Percentiles rank a stretch among this genome's conserved stretches.
Conservation (phyloP, 768 basidiomycete species). For the Macrocybe gigantea region DNA sequence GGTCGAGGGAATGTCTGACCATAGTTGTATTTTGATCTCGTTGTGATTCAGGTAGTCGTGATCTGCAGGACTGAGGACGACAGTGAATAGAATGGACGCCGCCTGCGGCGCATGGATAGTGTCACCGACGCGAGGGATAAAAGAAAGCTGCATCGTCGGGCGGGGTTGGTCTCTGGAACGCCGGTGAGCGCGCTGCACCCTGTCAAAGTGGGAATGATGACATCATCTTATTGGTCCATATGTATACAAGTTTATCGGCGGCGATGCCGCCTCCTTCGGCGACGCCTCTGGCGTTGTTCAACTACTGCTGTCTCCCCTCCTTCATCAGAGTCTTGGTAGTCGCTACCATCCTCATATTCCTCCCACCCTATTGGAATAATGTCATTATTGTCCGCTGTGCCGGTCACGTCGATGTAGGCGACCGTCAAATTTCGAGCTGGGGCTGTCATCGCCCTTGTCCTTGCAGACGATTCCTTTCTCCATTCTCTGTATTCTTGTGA, state of each 20-base stretch:
- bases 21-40: slow-evolving; percentile 33
- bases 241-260: too few relatives aligned
- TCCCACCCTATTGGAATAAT: too few relatives aligned
- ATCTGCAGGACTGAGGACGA: slow-evolving; percentile 21
- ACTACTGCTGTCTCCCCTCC: too few relatives aligned
- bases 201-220: not conserved
- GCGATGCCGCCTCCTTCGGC: too few relatives aligned
- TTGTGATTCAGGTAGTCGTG: slow-evolving; percentile 23
- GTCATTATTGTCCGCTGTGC: too few relatives aligned
- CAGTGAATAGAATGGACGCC: slow-evolving; percentile 28
- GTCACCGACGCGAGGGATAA: slow-evolving; percentile 33
- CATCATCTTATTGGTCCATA: too few relatives aligned
- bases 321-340: too few relatives aligned
- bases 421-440: too few relatives aligned
- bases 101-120: slow-evolving; percentile 17
- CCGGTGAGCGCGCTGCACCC: slow-evolving; percentile 1
- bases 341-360: too few relatives aligned
- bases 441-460: slow-evolving; percentile 16
- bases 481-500: slow-evolving; percentile 25
- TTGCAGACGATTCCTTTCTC: slow-evolving; percentile 18
- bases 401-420: too few relatives aligned
- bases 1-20: slow-evolving; percentile 30
- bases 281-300: too few relatives aligned
- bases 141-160: slow-evolving; percentile 27
- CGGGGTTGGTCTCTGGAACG: not conserved